phyloP scores from a whole-genome alignment of 2,329 filamentous ascomycete species.

The Xenosphaeropsis pyriputrescens region DNA sequence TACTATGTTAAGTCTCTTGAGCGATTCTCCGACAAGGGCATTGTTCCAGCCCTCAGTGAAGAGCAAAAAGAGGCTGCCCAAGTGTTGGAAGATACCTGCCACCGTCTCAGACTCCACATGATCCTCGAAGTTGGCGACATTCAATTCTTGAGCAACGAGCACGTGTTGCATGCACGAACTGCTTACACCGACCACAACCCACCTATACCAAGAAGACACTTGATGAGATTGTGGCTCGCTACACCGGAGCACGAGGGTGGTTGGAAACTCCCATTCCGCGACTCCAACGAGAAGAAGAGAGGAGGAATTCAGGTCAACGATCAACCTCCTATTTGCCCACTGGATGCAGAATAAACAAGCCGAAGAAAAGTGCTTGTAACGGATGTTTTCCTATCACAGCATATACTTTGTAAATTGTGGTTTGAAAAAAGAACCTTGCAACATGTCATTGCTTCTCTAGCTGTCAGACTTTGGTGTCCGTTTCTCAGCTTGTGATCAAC shows the following conservation, averaged over 20 bases:
- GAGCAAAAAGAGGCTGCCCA: constrained; percentile 54
- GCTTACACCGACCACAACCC: constrained; percentile 61
- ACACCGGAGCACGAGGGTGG: constrained; percentile 73
- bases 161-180: constrained; percentile 70
- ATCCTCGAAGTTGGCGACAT: constrained; percentile 76
- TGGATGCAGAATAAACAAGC: constrained; percentile 55
- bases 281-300: constrained; percentile 71
- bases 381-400: neutral
- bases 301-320: constrained; percentile 83
- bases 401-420: neutral
- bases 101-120: constrained; percentile 67
- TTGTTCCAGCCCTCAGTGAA: constrained; percentile 57
- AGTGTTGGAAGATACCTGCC: constrained; percentile 64
- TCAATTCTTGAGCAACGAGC: constrained; percentile 70
- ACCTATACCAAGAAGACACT: constrained; percentile 56
- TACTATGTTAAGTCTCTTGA: constrained; percentile 69
- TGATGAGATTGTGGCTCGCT: constrained; percentile 75
- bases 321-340: constrained; percentile 55
- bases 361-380: neutral
- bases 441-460: neutral
- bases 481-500: too few relatives aligned
- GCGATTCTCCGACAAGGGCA: constrained; percentile 57
- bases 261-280: constrained; percentile 72
- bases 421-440: neutral
- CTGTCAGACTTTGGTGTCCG: too few relatives aligned